Evolutionary conservation across 2,329 filamentous ascomycete species (phyloP).

Genomic region (Leptographium flavum): DNA sequence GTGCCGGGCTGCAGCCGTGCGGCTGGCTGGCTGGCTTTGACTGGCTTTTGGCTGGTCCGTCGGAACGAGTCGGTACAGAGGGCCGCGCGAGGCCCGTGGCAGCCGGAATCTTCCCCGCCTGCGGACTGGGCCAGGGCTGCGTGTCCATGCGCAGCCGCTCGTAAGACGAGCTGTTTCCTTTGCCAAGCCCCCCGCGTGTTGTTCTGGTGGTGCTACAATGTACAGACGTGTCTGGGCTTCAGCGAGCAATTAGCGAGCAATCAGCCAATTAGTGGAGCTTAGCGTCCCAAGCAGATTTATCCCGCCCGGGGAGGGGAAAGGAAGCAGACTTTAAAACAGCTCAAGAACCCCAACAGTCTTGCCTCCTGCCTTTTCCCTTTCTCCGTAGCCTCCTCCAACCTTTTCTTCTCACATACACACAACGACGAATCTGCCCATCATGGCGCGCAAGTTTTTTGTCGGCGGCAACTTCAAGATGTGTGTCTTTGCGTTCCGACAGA

Average conservation of each 20-base stretch:
- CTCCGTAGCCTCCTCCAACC: background rate
- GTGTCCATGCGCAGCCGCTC: no score
- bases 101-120: background rate
- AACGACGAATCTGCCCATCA: slow-evolving; percentile 34
- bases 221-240: no score
- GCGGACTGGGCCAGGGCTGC: no score
- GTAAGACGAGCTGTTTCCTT: background rate
- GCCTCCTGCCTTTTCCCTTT: background rate
- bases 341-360: background rate
- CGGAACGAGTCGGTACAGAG: slow-evolving; percentile 1
- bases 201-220: background rate
- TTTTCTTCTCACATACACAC: background rate
- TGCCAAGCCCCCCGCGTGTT: background rate
- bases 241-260: background rate
- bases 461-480: slow-evolving; percentile 99
- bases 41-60: no score
- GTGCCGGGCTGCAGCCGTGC: background rate
- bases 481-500: slow-evolving; percentile 18
- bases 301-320: background rate
- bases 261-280: slow-evolving; percentile 1
- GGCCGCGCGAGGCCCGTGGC: background rate
- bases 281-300: background rate
- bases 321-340: slow-evolving; percentile 1
- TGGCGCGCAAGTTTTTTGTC: slow-evolving; percentile 94
- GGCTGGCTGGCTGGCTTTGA: no score